A percentile compares a stretch with the other conserved stretches of the same genome.
phyloP scores from a whole-genome alignment of 257 asterid genomes.

The Oldenlandia corymbosa region DNA sequence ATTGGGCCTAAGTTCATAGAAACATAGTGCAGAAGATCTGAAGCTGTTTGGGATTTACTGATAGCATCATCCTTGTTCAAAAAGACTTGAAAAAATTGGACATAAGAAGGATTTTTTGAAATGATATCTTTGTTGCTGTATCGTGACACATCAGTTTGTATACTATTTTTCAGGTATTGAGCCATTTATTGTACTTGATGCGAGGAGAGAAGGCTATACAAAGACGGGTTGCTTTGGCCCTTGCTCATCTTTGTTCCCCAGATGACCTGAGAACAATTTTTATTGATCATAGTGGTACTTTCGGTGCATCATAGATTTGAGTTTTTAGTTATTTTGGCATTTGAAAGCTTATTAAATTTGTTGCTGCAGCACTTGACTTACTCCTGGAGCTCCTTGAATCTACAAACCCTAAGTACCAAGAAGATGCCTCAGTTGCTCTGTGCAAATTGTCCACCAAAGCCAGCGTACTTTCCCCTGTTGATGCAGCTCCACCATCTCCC shows the following conservation, averaged over 20 bases:
- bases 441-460: constrained; percentile 79
- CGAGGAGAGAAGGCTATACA: constrained; percentile 73
- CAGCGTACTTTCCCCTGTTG: constrained; percentile 69
- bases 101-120: neutral
- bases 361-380: constrained; percentile 54
- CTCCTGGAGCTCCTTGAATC: constrained; percentile 88
- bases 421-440: constrained; percentile 74
- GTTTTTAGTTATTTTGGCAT: neutral
- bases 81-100: too few species aligned
- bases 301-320: constrained; percentile 10
- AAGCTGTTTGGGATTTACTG: neutral
- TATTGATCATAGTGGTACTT: constrained; percentile 67
- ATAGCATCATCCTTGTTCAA: neutral
- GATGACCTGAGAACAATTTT: constrained; percentile 80
- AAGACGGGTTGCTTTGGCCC: constrained; percentile 85
- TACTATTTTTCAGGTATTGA: constrained; percentile 55
- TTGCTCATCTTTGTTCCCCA: constrained; percentile 89
- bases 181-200: constrained; percentile 84
- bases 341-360: constrained; percentile 1
- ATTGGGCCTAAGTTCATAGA: too few species aligned
- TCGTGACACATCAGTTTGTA: neutral
- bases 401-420: constrained; percentile 51
- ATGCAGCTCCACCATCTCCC: constrained; percentile 99
- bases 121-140: neutral
- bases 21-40: too few species aligned